A percentile compares a stretch with the other conserved stretches of the same genome.
These are phyloP conservation scores for Sporisorium scitamineum DNA, from an alignment of 1,284 basidiomycete species.

Conservation along the genomic window DNA sequence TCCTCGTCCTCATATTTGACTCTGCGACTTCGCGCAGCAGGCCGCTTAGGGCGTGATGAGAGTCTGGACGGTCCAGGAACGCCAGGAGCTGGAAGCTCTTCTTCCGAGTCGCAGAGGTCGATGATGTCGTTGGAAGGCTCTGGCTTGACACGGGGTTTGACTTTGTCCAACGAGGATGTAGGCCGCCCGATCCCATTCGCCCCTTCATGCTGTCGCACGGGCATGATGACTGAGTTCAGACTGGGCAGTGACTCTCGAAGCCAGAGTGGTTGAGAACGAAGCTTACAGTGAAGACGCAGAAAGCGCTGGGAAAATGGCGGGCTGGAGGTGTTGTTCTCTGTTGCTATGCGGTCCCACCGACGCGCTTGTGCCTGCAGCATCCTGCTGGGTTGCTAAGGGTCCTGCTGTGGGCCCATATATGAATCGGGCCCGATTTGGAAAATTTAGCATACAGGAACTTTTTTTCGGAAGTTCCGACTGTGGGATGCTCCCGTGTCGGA, in stretches of 20 bases:
- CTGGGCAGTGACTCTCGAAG: not conserved
- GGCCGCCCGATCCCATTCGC: too few species aligned
- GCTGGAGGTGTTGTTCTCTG: constrained; percentile 16
- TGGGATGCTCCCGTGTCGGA: not conserved
- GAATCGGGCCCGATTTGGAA: constrained; percentile 5
- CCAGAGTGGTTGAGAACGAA: not conserved
- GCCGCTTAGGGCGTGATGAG: not conserved
- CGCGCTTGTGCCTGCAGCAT: not conserved
- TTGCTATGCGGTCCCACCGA: not conserved
- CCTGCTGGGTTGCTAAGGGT: not conserved
- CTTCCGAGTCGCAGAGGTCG: constrained; percentile 36
- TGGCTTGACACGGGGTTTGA: constrained; percentile 21
- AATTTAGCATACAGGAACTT: not conserved
- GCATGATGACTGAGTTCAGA: constrained; percentile 6
- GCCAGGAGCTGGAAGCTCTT: not conserved
- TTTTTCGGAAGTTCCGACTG: not conserved
- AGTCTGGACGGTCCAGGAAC: constrained; percentile 4
- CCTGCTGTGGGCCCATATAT: not conserved
- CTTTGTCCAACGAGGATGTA: not conserved
- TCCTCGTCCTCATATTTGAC: constrained; percentile 14
- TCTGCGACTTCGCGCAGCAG: not conserved
- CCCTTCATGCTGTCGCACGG: constrained; percentile 12
- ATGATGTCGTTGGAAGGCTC: constrained; percentile 18
- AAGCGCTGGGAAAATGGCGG: not conserved
- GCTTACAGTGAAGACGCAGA: not conserved